Evolutionary conservation across 2,329 filamentous ascomycete genomes (phyloP).

Genomic region (Aspergillus terreus): DNA sequence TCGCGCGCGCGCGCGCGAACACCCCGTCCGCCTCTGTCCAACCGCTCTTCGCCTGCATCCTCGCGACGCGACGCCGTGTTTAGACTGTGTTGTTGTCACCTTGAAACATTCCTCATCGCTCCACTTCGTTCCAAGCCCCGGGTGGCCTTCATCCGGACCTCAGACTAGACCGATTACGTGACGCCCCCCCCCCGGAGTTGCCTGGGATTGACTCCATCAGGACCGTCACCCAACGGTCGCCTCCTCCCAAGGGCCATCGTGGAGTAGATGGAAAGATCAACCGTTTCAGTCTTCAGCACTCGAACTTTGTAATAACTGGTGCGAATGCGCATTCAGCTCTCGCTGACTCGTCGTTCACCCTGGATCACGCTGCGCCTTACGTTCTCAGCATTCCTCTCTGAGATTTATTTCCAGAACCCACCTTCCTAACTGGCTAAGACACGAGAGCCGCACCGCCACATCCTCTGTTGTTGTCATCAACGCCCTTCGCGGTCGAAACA

Average conservation of each 20-base stretch:
- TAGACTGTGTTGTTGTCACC: slow-evolving; percentile 20
- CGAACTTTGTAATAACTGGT: slow-evolving; percentile 22
- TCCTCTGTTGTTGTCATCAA: slow-evolving; percentile 14
- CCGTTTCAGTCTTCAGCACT: slow-evolving; percentile 13
- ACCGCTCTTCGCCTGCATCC: slow-evolving; percentile 16
- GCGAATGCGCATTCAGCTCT: slow-evolving; percentile 20
- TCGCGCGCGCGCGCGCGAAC: slow-evolving; percentile 4
- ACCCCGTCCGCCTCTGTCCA: slow-evolving; percentile 9
- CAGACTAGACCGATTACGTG: slow-evolving; percentile 8
- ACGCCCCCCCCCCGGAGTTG: slow-evolving; percentile 15
- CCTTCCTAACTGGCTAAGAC: slow-evolving; percentile 10
- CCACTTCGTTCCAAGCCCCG: slow-evolving; percentile 12
- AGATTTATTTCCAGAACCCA: slow-evolving; percentile 8
- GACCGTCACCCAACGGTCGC: slow-evolving; percentile 6
- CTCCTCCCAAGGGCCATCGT: slow-evolving; percentile 1
- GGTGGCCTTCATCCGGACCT: neutral
- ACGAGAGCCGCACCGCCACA: slow-evolving; percentile 14
- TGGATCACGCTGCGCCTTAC: slow-evolving; percentile 16
- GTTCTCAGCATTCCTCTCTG: slow-evolving; percentile 26
- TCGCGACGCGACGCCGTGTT: slow-evolving; percentile 21
- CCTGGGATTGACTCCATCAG: slow-evolving; percentile 9
- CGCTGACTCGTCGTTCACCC: slow-evolving; percentile 8
- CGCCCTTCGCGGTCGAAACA: slow-evolving; percentile 5
- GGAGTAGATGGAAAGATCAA: slow-evolving; percentile 15
- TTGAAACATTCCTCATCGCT: slow-evolving; percentile 29